These are phyloP conservation scores for Oehlia diaphana DNA, from an alignment of 192 early-diverging fungal genomes.

Conservation along the genomic window DNA sequence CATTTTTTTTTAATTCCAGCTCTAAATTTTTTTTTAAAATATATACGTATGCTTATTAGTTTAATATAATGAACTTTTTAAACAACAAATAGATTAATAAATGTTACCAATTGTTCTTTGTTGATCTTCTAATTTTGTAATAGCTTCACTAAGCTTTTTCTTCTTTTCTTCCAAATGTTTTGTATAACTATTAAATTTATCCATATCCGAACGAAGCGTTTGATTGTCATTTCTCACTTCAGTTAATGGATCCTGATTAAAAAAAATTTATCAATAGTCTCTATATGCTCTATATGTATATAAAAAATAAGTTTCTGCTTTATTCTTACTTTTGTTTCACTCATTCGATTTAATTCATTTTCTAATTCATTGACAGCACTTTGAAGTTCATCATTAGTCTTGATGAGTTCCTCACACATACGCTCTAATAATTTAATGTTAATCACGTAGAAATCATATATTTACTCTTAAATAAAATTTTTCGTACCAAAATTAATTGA, in stretches of 20 bases:
- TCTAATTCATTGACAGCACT: constrained; percentile 54
- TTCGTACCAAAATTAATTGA: background rate
- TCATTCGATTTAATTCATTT: constrained; percentile 33
- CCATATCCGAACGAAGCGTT: constrained; percentile 57
- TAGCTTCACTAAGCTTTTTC: constrained; percentile 1
- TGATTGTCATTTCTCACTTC: constrained; percentile 53
- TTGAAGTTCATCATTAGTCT: constrained; percentile 53
- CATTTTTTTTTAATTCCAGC: constrained; percentile 39
- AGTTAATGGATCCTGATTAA: constrained; percentile 52
- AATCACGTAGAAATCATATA: background rate
- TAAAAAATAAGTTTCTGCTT: background rate
- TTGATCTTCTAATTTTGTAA: constrained; percentile 52
- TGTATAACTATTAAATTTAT: constrained; percentile 58
- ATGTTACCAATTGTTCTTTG: constrained; percentile 33
- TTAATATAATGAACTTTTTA: background rate
- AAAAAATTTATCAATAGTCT: background rate
- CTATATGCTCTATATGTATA: too few relatives aligned
- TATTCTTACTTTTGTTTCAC: constrained; percentile 20
- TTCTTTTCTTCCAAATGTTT: constrained; percentile 21
- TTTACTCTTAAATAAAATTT: background rate
- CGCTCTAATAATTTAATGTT: background rate
- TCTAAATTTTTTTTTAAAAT: background rate
- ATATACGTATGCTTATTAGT: background rate
- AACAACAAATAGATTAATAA: background rate
- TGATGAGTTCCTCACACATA: constrained; percentile 27